These are phyloP conservation scores for Aspergillus fijiensis DNA, from an alignment of 2,329 filamentous ascomycete genomes.

Conservation along the genomic window DNA sequence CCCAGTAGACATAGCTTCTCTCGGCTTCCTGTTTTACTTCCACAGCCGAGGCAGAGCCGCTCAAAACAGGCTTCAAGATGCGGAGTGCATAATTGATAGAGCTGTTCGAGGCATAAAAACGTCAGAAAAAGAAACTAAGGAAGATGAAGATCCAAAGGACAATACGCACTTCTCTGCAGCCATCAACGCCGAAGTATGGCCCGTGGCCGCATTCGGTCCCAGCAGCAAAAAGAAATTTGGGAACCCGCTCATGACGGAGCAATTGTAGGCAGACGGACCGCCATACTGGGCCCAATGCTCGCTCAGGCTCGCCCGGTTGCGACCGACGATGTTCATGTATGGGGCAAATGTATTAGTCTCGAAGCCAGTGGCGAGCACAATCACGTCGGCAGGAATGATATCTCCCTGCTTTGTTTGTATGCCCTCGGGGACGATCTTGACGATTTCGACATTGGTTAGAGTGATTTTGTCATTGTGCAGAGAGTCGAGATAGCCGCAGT, in stretches of 20 bases:
- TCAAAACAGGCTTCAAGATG: slow-evolving; percentile 54
- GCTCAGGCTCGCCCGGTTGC: slow-evolving; percentile 20
- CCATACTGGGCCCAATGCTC: slow-evolving; percentile 42
- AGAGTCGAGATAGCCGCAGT: slow-evolving; percentile 10
- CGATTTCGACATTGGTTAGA: slow-evolving; percentile 51
- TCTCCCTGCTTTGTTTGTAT: slow-evolving; percentile 20
- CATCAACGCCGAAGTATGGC: slow-evolving; percentile 55
- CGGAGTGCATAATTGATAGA: slow-evolving; percentile 60
- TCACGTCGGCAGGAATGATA: slow-evolving; percentile 26
- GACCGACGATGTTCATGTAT: slow-evolving; percentile 27
- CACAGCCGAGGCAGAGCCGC: slow-evolving; percentile 42
- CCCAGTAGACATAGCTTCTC: slow-evolving; percentile 44
- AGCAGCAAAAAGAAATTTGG: slow-evolving; percentile 38
- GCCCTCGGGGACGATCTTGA: slow-evolving; percentile 48
- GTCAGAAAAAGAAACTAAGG: not conserved
- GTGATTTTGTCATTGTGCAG: slow-evolving; percentile 33
- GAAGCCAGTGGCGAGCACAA: slow-evolving; percentile 31
- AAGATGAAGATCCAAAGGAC: not conserved
- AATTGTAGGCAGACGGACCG: slow-evolving; percentile 61
- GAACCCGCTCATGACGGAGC: slow-evolving; percentile 55
- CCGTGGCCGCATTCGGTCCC: slow-evolving; percentile 34
- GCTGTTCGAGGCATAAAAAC: slow-evolving; percentile 10
- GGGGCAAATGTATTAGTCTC: slow-evolving; percentile 25
- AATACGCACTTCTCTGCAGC: slow-evolving; percentile 54
- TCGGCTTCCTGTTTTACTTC: slow-evolving; percentile 51